Evolutionary conservation across 2,329 filamentous ascomycete genomes (phyloP).

Genomic region (Truncatella angustata): DNA sequence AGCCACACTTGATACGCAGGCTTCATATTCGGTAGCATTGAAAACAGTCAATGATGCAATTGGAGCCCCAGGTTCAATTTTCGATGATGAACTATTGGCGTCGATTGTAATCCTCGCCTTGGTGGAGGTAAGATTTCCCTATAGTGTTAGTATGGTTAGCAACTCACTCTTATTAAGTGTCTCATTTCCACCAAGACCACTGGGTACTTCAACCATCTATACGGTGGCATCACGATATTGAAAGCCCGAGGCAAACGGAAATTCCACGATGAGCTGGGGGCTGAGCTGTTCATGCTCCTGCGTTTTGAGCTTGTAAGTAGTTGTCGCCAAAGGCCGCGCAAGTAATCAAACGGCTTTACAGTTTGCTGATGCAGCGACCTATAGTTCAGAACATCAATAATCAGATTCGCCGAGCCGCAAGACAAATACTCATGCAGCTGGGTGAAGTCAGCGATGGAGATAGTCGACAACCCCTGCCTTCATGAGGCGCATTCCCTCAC

Average conservation of each 20-base stretch:
- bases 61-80: background rate
- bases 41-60: background rate
- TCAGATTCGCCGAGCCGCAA: constrained; percentile 2
- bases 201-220: constrained; percentile 1
- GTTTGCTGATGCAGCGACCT: background rate
- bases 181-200: background rate
- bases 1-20: background rate
- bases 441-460: background rate
- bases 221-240: background rate
- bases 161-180: background rate
- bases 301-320: background rate
- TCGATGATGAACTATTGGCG: constrained; percentile 1
- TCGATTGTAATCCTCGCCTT: background rate
- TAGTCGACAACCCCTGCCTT: background rate
- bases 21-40: background rate
- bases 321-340: background rate
- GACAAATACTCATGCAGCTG: background rate
- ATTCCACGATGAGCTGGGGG: background rate
- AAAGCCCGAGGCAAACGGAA: background rate
- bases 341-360: background rate
- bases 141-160: too few relatives aligned
- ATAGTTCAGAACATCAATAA: background rate
- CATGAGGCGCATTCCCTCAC: background rate
- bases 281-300: background rate
- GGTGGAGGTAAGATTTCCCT: background rate